These are phyloP conservation scores for Daldinia bambusicola DNA, from an alignment of 495 filamentous ascomycete genomes.

Conservation along the genomic window DNA sequence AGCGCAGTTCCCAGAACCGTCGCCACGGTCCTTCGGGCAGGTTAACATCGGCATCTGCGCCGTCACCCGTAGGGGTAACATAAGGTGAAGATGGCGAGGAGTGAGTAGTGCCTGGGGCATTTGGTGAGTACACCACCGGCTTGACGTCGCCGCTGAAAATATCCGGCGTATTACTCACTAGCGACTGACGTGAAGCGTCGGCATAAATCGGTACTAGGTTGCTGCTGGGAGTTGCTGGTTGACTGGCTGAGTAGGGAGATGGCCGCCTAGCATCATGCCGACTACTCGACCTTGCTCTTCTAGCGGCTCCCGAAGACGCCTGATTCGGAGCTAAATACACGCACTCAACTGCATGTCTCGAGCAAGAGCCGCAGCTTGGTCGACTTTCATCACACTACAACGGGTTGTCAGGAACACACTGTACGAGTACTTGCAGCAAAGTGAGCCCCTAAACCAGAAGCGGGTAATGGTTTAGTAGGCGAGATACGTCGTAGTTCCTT, in stretches of 20 bases:
- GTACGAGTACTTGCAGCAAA: constrained; percentile 10
- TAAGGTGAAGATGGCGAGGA: constrained; percentile 41
- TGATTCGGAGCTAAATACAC: constrained; percentile 43
- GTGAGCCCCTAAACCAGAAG: constrained; percentile 1
- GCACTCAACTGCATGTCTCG: constrained; percentile 52
- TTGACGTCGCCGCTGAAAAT: constrained; percentile 19
- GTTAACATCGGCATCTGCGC: constrained; percentile 35
- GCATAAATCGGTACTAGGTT: neutral
- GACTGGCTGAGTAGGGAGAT: constrained; percentile 7
- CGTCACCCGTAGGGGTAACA: constrained; percentile 25
- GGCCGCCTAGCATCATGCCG: constrained; percentile 15
- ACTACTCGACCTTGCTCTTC: constrained; percentile 20
- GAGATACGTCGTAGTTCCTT: constrained; percentile 1
- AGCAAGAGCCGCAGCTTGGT: constrained; percentile 53
- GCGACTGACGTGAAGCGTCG: constrained; percentile 5
- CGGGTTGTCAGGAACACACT: constrained; percentile 32
- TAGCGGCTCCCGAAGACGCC: constrained; percentile 3
- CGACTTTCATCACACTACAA: constrained; percentile 54
- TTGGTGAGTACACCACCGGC: constrained; percentile 30
- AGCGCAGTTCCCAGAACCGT: constrained; percentile 50
- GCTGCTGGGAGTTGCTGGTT: constrained; percentile 2
- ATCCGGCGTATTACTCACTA: neutral
- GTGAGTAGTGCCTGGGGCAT: constrained; percentile 27
- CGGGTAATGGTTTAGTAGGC: constrained; percentile 6
- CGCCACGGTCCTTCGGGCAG: constrained; percentile 49